Conservation (phyloP, 2,329 filamentous ascomycete genomes). For the Stagonosporopsis rhizophila region DNA sequence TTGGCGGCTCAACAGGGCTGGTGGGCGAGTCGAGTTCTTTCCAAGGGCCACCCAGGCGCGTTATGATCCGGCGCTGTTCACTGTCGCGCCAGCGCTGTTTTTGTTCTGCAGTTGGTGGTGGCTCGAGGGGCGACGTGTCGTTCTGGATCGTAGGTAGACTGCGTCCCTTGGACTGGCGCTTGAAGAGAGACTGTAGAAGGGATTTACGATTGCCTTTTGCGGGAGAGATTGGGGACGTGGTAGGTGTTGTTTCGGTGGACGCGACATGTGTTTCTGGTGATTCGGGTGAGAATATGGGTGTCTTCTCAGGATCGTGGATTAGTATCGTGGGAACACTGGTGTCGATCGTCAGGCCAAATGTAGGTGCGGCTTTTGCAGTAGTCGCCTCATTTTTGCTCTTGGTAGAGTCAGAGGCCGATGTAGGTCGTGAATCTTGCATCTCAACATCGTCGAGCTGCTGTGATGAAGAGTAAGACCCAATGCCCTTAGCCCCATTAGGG, state of each 20-base stretch:
- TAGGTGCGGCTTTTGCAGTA: neutral
- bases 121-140: constrained; percentile 8
- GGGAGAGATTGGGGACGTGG: constrained; percentile 11
- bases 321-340: constrained; percentile 10
- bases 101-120: constrained; percentile 14
- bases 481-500: constrained; percentile 70
- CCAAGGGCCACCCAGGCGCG: constrained; percentile 32
- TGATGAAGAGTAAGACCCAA: constrained; percentile 31
- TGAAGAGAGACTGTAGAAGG: constrained; percentile 11
- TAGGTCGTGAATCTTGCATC: constrained; percentile 27
- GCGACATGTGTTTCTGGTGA: constrained; percentile 5
- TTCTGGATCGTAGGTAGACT: constrained; percentile 4
- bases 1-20: constrained; percentile 6
- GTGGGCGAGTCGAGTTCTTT: constrained; percentile 13
- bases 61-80: constrained; percentile 31
- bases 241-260: constrained; percentile 1
- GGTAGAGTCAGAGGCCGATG: constrained; percentile 13
- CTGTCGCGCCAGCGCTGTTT: constrained; percentile 29
- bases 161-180: constrained; percentile 10
- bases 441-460: constrained; percentile 22
- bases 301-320: constrained; percentile 14
- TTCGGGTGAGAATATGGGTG: constrained; percentile 4
- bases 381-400: neutral
- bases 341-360: constrained; percentile 12
- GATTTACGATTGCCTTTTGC: constrained; percentile 9